phyloP scores from a whole-genome alignment of 805 yeast species.

The Ogataea nonfermentans region DNA sequence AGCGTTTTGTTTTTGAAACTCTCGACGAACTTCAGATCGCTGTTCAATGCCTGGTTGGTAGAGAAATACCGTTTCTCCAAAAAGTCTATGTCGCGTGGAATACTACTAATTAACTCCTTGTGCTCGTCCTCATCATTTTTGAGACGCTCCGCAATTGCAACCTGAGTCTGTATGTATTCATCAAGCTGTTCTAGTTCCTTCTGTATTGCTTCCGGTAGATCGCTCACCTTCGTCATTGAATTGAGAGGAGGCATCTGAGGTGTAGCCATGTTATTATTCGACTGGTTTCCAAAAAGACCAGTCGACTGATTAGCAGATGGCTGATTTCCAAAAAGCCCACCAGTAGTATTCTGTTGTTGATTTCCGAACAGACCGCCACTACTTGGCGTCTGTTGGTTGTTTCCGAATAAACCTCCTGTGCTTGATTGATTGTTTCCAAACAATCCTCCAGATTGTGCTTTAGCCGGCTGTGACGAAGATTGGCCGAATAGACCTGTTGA shows the following conservation, averaged over 20 bases:
- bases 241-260: slow-evolving; percentile 52
- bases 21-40: slow-evolving; percentile 46
- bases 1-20: slow-evolving; percentile 41
- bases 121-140: slow-evolving; percentile 63
- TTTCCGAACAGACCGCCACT: slow-evolving; percentile 8
- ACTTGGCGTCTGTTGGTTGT: slow-evolving; percentile 17
- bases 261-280: slow-evolving; percentile 25
- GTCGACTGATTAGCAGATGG: slow-evolving; percentile 3
- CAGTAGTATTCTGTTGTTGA: slow-evolving; percentile 14
- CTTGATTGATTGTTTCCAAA: slow-evolving; percentile 23
- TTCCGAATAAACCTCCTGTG: slow-evolving; percentile 9
- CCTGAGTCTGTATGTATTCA: slow-evolving; percentile 70
- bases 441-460: slow-evolving; percentile 24
- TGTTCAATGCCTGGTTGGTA: slow-evolving; percentile 60
- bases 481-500: slow-evolving; percentile 8
- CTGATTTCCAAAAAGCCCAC: slow-evolving; percentile 24
- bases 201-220: slow-evolving; percentile 68
- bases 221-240: slow-evolving; percentile 73
- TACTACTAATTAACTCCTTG: slow-evolving; percentile 59
- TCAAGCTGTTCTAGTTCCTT: slow-evolving; percentile 69
- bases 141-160: slow-evolving; percentile 65
- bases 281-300: slow-evolving; percentile 29
- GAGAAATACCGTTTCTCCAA: slow-evolving; percentile 59
- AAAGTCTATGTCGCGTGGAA: slow-evolving; percentile 70
- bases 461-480: slow-evolving; percentile 12